These are phyloP conservation scores for Casaregolazyma suthepensis DNA, from an alignment of 1,139 yeast species.

Conservation along the genomic window DNA sequence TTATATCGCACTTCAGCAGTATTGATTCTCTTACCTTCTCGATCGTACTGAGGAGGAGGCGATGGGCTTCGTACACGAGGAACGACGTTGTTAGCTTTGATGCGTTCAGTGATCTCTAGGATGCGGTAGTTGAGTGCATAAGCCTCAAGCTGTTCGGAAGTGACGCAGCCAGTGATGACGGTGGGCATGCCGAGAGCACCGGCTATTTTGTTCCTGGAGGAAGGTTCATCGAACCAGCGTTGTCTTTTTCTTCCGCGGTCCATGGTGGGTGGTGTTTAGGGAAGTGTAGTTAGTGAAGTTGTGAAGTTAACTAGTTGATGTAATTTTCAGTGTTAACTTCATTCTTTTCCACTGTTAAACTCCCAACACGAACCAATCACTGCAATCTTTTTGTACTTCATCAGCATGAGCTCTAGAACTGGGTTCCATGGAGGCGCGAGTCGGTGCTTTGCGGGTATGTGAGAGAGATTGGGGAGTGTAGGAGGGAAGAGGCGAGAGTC, in stretches of 20 bases:
- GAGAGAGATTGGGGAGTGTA: neutral
- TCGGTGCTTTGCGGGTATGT: conserved; percentile 42
- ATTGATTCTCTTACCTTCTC: conserved; percentile 73
- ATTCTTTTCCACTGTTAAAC: neutral
- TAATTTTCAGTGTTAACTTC: too few species aligned
- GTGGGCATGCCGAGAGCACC: conserved; percentile 35
- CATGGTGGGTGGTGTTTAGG: neutral
- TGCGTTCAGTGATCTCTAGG: conserved; percentile 67
- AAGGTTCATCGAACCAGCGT: conserved; percentile 30
- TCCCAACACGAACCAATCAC: conserved; percentile 1
- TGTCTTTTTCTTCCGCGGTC: conserved; percentile 12
- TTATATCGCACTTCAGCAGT: conserved; percentile 68
- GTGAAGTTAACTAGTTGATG: neutral
- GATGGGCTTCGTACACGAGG: conserved; percentile 56
- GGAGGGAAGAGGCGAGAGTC: neutral
- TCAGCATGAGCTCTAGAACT: conserved; percentile 13
- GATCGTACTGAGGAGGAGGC: conserved; percentile 90
- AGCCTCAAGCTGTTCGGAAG: conserved; percentile 82
- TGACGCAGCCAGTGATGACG: conserved; percentile 46
- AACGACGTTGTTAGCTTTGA: conserved; percentile 43
- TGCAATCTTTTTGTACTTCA: neutral
- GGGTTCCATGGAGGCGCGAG: conserved; percentile 43
- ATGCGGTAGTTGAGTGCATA: conserved; percentile 70
- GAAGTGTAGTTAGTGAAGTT: too few species aligned
- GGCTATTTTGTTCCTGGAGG: conserved; percentile 28